A percentile compares a stretch with the other conserved stretches of the same genome.
Evolutionary conservation across 148 eudicot genomes (phyloP).

Genomic region (Chenopodium quinoa): DNA sequence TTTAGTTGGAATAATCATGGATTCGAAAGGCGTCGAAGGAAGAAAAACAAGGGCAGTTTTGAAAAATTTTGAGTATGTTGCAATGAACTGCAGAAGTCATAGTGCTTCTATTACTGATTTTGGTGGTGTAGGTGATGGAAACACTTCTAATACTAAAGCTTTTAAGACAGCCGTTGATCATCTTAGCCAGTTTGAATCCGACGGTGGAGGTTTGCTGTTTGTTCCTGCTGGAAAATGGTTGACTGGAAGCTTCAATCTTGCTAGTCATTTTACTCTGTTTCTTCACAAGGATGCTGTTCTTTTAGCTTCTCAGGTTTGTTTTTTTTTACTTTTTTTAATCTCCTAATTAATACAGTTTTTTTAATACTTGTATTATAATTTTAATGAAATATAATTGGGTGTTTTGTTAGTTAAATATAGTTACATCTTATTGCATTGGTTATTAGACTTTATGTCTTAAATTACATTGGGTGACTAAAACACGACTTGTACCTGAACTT

Average conservation of each 20-base stretch:
- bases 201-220: slow-evolving; percentile 71
- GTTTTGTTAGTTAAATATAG: no score
- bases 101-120: slow-evolving; percentile 68
- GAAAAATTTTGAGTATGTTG: slow-evolving; percentile 43
- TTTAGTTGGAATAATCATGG: slow-evolving; percentile 12
- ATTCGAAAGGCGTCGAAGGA: slow-evolving; percentile 31
- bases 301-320: slow-evolving; percentile 80
- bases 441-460: no score
- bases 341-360: not conserved
- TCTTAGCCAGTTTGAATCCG: slow-evolving; percentile 53
- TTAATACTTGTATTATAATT: no score
- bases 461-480: no score
- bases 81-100: slow-evolving; percentile 62
- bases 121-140: slow-evolving; percentile 88
- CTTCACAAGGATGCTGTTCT: slow-evolving; percentile 85
- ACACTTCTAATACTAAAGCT: slow-evolving; percentile 69
- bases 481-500: no score
- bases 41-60: slow-evolving; percentile 28
- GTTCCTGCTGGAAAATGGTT: slow-evolving; percentile 93
- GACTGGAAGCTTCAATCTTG: slow-evolving; percentile 90
- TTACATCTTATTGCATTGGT: no score
- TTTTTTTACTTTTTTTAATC: not conserved
- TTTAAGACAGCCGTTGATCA: slow-evolving; percentile 63
- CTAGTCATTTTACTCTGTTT: slow-evolving; percentile 84
- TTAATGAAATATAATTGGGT: no score